These are phyloP conservation scores for Harringtonia aguacate DNA, from an alignment of 2,329 filamentous ascomycete species.

Conservation along the genomic window DNA sequence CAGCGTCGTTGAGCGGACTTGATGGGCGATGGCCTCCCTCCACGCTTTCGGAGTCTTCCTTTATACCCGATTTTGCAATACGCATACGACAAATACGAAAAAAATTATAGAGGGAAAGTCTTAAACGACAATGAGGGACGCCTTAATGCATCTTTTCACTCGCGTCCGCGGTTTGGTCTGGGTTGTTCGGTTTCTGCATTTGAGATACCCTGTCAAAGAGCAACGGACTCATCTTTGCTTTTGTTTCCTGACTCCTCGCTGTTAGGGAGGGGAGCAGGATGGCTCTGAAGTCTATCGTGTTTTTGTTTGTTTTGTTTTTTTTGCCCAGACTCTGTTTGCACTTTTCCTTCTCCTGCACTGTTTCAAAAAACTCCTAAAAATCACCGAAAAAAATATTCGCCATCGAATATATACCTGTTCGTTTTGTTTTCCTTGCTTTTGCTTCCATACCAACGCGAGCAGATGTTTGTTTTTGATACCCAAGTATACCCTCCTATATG, in stretches of 20 bases:
- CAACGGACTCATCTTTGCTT: background rate
- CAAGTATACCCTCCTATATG: conserved; percentile 1
- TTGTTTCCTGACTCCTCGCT: background rate
- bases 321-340: background rate
- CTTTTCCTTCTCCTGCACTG: conserved; percentile 1
- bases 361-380: conserved; percentile 1
- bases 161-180: conserved; percentile 23
- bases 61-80: too few species aligned
- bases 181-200: conserved; percentile 43
- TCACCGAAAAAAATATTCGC: background rate
- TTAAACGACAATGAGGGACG: conserved; percentile 14
- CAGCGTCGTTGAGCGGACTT: background rate
- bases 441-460: background rate
- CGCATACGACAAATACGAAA: too few species aligned
- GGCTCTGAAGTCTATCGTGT: too few species aligned
- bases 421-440: background rate
- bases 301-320: background rate
- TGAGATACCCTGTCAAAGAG: conserved; percentile 18
- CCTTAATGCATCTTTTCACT: conserved; percentile 6
- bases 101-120: background rate
- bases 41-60: conserved; percentile 2
- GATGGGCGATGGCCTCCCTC: background rate
- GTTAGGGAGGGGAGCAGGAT: background rate
- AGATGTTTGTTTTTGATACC: conserved; percentile 1
- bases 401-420: background rate